These are phyloP conservation scores for Colletotrichum brevisporum DNA, from an alignment of 2,329 filamentous ascomycete species.

Conservation along the genomic window DNA sequence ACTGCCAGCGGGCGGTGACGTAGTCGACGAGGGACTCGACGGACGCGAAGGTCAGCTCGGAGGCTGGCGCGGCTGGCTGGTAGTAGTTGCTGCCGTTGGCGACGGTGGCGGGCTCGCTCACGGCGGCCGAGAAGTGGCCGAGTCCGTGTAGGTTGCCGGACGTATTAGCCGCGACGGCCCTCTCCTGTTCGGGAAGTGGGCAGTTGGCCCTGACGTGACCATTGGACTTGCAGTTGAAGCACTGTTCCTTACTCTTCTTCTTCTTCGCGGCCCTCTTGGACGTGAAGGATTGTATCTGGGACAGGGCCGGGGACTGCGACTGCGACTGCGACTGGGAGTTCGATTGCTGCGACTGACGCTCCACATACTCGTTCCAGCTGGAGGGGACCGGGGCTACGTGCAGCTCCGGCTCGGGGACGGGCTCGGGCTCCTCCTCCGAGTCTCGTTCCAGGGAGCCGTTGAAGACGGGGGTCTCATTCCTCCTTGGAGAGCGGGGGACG, in stretches of 20 bases:
- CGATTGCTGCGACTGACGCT: neutral
- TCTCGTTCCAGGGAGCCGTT: neutral
- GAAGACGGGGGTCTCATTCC: constrained; percentile 8
- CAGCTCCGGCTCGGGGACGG: neutral
- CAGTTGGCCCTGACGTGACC: constrained; percentile 26
- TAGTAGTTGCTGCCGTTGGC: constrained; percentile 74
- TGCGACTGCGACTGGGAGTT: neutral
- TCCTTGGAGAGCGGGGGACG: constrained; percentile 3
- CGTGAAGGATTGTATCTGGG: neutral
- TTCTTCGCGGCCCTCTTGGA: neutral
- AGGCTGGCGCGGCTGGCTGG: constrained; percentile 17
- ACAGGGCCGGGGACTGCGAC: neutral
- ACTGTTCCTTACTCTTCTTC: constrained; percentile 24
- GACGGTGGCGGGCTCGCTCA: constrained; percentile 45
- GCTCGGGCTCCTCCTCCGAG: neutral
- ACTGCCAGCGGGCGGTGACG: constrained; percentile 87
- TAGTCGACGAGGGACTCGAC: constrained; percentile 82
- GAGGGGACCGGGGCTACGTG: neutral
- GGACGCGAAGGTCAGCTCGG: constrained; percentile 66
- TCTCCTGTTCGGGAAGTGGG: constrained; percentile 10
- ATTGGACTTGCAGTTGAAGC: constrained; percentile 23
- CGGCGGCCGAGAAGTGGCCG: neutral
- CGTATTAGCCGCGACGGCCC: neutral
- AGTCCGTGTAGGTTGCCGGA: neutral
- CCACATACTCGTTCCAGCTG: neutral